These are phyloP conservation scores for Fusarium luffae DNA, from an alignment of 2,329 filamentous ascomycete genomes.

Conservation along the genomic window DNA sequence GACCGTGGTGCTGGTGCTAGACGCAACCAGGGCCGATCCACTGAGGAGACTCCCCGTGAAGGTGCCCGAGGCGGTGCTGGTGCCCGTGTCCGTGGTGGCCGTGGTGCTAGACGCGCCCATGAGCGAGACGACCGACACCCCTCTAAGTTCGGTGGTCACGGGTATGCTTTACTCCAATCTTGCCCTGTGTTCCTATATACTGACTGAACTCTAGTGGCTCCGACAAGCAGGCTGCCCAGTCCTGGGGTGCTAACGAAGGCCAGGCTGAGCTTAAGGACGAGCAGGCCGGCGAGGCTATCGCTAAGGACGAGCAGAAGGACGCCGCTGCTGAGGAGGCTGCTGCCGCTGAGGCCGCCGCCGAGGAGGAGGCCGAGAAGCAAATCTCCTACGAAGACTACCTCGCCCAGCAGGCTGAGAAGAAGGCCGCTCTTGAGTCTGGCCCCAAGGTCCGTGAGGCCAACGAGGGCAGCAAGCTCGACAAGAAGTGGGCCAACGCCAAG, in stretches of 20 bases:
- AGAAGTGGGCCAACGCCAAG: conserved; percentile 94
- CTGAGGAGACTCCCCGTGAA: conserved; percentile 71
- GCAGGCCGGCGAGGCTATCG: conserved; percentile 89
- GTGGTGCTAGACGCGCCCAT: conserved; percentile 64
- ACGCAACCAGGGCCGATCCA: conserved; percentile 84
- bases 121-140: conserved; percentile 68
- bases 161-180: conserved; percentile 53
- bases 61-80: conserved; percentile 71
- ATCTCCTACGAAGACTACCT: conserved; percentile 93
- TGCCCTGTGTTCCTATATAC: conserved; percentile 1
- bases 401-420: conserved; percentile 77
- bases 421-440: conserved; percentile 71
- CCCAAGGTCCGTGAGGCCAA: conserved; percentile 88
- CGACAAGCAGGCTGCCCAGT: conserved; percentile 87
- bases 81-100: conserved; percentile 70
- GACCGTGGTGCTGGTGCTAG: conserved; percentile 84
- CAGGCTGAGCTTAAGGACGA: conserved; percentile 90
- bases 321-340: conserved; percentile 63
- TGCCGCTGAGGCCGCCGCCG: conserved; percentile 57
- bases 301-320: conserved; percentile 84
- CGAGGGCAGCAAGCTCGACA: conserved; percentile 87
- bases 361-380: conserved; percentile 78
- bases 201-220: conserved; percentile 68
- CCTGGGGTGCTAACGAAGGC: conserved; percentile 88
- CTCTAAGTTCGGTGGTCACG: conserved; percentile 54